Evolutionary conservation across 192 early-diverging fungal species (phyloP), one percentile per base, ranked within the genome.

Genomic region (Gigaspora rosea): DNA sequence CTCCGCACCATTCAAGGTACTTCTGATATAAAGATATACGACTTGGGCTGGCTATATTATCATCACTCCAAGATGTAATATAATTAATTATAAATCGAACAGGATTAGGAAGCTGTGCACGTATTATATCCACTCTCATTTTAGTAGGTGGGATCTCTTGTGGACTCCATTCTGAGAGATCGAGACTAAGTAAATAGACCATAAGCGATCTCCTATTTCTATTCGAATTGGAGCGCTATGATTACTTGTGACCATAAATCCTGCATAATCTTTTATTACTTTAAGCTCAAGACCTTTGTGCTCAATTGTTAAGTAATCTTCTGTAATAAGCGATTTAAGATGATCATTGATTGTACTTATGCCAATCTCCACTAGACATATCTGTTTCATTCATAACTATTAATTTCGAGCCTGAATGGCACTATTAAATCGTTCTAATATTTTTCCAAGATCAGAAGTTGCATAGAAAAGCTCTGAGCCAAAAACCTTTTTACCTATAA

Each of bases 361-460:
- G 50, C 33, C 70, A 71, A 7, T 71, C 51, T 27, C 51, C 69
- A 12, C 8, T 51, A 0, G 10, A 7, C 69, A 68, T 71, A 2
- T 13, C 51, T 4, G 51, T 52, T 56, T 71, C 69, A 71, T 68
- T 68, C 3, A 68, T 1, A 68, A 68, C 1, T 1, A 48, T 68
- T 2, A 48, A 35, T 68, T 71, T 54, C 20, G 0, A 52, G 51
- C 51, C 7, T 71, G 32, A 11, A 71, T 71, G 3, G 22, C 50
- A 71, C 32, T 71, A 52, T 71, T 71, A 18, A 71, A 71, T 54
- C 32, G 6, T 54, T 13, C 51, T 5, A 71, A 71, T 56, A 71
- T 52, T 71, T 71, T 71, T 56, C n/a, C n/a, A n/a, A n/a, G n/a
- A n/a, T n/a, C n/a, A n/a, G n/a, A n/a, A n/a, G n/a, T n/a, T n/a